Conservation (phyloP, 2,329 filamentous ascomycete species). For the Zalaria obscura region DNA sequence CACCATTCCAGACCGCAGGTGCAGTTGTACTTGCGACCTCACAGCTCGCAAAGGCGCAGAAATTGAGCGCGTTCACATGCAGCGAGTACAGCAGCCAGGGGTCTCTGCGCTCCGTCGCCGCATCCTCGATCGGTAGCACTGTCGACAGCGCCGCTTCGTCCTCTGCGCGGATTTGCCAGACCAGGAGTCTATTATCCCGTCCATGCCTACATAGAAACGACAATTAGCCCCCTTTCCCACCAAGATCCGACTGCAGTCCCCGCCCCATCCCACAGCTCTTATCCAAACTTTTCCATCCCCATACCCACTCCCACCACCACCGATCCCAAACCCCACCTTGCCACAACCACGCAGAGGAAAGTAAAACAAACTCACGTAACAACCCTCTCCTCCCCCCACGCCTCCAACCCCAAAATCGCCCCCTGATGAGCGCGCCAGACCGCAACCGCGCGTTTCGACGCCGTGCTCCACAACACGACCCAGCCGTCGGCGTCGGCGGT, state of each 20-base stretch:
- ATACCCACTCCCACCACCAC: neutral
- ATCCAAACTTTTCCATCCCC: neutral
- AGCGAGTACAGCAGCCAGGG: slow-evolving; percentile 82
- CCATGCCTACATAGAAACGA: slow-evolving; percentile 51
- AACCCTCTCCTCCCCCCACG: slow-evolving; percentile 58
- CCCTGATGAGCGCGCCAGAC: slow-evolving; percentile 79
- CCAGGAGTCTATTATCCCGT: slow-evolving; percentile 69
- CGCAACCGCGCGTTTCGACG: slow-evolving; percentile 63
- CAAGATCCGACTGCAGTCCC: neutral
- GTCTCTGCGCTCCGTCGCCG: slow-evolving; percentile 35
- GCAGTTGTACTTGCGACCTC: neutral
- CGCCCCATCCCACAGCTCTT: neutral
- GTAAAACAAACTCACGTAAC: slow-evolving; percentile 55
- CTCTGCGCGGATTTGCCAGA: slow-evolving; percentile 58
- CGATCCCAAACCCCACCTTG: neutral
- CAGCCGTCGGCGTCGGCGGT: slow-evolving; percentile 87
- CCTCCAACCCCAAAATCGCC: slow-evolving; percentile 59
- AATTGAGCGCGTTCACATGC: slow-evolving; percentile 86
- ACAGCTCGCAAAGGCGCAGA: slow-evolving; percentile 68
- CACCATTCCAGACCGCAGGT: too few relatives aligned
- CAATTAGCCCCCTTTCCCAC: neutral
- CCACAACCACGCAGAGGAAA: neutral
- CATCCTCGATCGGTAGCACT: slow-evolving; percentile 53
- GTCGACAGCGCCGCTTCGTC: slow-evolving; percentile 54
- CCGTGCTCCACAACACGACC: slow-evolving; percentile 72